A percentile compares a stretch with the other conserved stretches of the same genome.
Conservation (phyloP, 2,329 filamentous ascomycete genomes). For the Alternaria alternata region DNA sequence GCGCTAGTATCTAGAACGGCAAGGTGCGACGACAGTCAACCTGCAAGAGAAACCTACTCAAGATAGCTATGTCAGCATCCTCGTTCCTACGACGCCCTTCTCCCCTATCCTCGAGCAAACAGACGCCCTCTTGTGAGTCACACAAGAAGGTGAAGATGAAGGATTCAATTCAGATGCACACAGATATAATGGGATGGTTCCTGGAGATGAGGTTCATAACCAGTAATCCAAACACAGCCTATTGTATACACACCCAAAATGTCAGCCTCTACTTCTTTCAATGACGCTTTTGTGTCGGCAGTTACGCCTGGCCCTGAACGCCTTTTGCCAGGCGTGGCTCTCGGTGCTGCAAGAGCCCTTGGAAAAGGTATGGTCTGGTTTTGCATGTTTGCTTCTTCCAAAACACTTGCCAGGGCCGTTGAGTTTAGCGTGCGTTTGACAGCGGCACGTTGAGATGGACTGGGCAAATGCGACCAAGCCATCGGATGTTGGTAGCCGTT, state of each 20-base stretch:
- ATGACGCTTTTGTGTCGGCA: slow-evolving; percentile 9
- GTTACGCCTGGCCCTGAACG: slow-evolving; percentile 12
- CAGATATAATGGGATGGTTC: neutral
- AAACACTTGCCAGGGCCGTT: slow-evolving; percentile 6
- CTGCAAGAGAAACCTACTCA: neutral
- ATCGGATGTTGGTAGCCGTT: slow-evolving; percentile 6
- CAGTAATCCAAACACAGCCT: neutral
- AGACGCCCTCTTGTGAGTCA: neutral
- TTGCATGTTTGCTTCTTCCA: slow-evolving; percentile 8
- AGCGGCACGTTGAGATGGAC: slow-evolving; percentile 1
- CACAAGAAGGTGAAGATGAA: neutral
- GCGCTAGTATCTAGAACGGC: neutral
- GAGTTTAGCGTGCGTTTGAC: slow-evolving; percentile 8
- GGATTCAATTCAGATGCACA: neutral
- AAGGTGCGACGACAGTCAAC: neutral
- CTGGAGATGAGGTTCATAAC: neutral
- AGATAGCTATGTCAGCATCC: neutral
- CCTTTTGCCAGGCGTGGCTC: slow-evolving; percentile 29
- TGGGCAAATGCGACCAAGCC: neutral
- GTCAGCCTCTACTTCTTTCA: slow-evolving; percentile 11
- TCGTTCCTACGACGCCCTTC: neutral
- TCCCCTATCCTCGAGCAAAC: neutral
- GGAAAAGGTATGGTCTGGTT: slow-evolving; percentile 19
- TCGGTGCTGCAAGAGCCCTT: slow-evolving; percentile 30
- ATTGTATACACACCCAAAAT: neutral